phyloP scores from a whole-genome alignment of 345 rosid species.

The Rhodomyrtus tomentosa region DNA sequence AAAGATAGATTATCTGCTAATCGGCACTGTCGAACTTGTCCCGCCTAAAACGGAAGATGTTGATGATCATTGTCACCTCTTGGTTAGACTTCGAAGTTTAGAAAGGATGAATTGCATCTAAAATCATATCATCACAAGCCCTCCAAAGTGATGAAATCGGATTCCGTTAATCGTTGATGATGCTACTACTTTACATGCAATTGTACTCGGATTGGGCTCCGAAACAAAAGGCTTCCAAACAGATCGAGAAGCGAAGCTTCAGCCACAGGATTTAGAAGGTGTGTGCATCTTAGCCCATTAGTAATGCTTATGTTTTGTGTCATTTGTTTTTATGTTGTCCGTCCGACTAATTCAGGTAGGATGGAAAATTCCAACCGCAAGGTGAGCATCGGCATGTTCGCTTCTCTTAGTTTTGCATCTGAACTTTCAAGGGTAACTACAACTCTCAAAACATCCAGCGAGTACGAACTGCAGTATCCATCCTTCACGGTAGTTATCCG shows the following conservation, averaged over 20 bases:
- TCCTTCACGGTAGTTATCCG: not conserved
- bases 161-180: too few relatives aligned
- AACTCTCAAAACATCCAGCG: not conserved
- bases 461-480: not conserved
- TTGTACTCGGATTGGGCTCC: too few relatives aligned
- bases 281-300: not conserved
- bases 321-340: too few relatives aligned
- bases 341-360: not conserved
- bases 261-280: not conserved
- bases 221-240: too few relatives aligned
- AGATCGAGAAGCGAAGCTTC: too few relatives aligned
- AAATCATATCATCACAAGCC: too few relatives aligned
- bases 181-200: too few relatives aligned
- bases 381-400: not conserved
- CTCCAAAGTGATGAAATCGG: too few relatives aligned
- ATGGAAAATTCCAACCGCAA: not conserved
- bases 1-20: not conserved
- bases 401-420: not conserved
- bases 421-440: not conserved
- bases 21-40: not conserved
- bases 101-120: too few relatives aligned
- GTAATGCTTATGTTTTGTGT: not conserved
- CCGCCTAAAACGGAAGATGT: not conserved
- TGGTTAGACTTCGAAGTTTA: not conserved
- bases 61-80: not conserved